Conservation (phyloP, 176 grass and related monocot species). For the Saccharum spontaneum region DNA sequence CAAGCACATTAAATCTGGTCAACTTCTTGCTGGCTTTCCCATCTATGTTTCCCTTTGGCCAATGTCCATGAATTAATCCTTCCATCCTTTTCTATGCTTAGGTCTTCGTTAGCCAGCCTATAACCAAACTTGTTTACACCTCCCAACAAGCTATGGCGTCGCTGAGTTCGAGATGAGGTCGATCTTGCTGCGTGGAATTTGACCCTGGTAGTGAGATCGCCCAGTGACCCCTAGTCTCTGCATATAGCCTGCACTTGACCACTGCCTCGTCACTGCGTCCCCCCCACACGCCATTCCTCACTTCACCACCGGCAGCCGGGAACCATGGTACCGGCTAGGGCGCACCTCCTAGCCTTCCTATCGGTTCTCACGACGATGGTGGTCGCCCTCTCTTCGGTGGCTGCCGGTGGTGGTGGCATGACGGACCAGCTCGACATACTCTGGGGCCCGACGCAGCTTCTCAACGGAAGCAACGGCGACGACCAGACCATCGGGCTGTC, state of each 20-base stretch:
- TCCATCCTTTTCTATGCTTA: conserved; percentile 25
- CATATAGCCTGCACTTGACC: conserved; percentile 45
- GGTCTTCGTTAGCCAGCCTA: conserved; percentile 34
- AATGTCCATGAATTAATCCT: background rate
- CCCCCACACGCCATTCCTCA: conserved; percentile 1
- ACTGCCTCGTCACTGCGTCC: background rate
- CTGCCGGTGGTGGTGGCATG: background rate
- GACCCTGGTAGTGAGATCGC: conserved; percentile 28
- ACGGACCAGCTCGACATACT: conserved; percentile 34
- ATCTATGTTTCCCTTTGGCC: background rate
- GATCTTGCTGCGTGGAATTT: conserved; percentile 20
- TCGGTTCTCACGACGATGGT: conserved; percentile 23
- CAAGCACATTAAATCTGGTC: conserved; percentile 35
- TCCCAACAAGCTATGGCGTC: conserved; percentile 18
- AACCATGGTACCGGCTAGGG: conserved; percentile 40
- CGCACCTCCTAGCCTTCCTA: conserved; percentile 28
- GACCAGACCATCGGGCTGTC: conserved; percentile 36
- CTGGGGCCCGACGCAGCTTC: conserved; percentile 38
- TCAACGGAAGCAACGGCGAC: conserved; percentile 22
- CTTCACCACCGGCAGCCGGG: background rate
- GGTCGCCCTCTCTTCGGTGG: background rate
- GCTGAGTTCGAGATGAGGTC: conserved; percentile 39
- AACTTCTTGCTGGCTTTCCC: conserved; percentile 33
- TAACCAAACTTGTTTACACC: conserved; percentile 23
- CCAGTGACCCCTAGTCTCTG: background rate